phyloP scores from a whole-genome alignment of 2,329 filamentous ascomycete species.

The Fusarium sarcochroum region DNA sequence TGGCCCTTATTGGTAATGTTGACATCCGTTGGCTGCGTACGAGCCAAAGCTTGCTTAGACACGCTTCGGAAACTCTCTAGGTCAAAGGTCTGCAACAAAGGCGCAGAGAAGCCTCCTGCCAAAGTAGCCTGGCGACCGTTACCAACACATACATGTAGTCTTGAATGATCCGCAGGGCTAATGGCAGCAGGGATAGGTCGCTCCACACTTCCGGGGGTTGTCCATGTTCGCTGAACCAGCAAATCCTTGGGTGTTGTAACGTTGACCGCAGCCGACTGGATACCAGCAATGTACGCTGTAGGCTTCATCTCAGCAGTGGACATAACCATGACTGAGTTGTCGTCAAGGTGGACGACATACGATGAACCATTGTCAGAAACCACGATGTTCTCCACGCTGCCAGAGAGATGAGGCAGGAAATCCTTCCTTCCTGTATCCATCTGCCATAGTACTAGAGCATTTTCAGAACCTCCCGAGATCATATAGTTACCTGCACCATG shows the following conservation, averaged over 20 bases:
- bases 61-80: slow-evolving; percentile 83
- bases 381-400: slow-evolving; percentile 85
- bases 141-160: slow-evolving; percentile 77
- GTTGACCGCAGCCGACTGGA: slow-evolving; percentile 75
- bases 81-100: slow-evolving; percentile 86
- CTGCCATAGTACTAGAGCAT: slow-evolving; percentile 92
- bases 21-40: slow-evolving; percentile 87
- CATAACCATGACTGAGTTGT: slow-evolving; percentile 92
- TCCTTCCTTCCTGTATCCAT: slow-evolving; percentile 87
- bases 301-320: slow-evolving; percentile 92
- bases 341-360: slow-evolving; percentile 87
- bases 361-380: slow-evolving; percentile 84
- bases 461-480: slow-evolving; percentile 92
- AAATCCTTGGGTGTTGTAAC: slow-evolving; percentile 66
- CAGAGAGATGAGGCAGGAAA: slow-evolving; percentile 90
- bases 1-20: slow-evolving; percentile 81
- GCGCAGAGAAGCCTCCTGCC: slow-evolving; percentile 66
- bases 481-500: slow-evolving; percentile 82
- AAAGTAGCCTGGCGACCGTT: slow-evolving; percentile 70
- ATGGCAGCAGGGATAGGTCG: slow-evolving; percentile 72
- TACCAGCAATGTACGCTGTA: slow-evolving; percentile 84
- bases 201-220: slow-evolving; percentile 58
- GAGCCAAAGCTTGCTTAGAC: slow-evolving; percentile 87
- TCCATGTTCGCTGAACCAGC: slow-evolving; percentile 67
- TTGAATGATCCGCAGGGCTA: slow-evolving; percentile 73